Percentiles rank a stretch among this genome's conserved stretches.
Evolutionary conservation across 2,329 filamentous ascomycete genomes (phyloP).

Genomic region (Davidsoniella neocaledoniae): DNA sequence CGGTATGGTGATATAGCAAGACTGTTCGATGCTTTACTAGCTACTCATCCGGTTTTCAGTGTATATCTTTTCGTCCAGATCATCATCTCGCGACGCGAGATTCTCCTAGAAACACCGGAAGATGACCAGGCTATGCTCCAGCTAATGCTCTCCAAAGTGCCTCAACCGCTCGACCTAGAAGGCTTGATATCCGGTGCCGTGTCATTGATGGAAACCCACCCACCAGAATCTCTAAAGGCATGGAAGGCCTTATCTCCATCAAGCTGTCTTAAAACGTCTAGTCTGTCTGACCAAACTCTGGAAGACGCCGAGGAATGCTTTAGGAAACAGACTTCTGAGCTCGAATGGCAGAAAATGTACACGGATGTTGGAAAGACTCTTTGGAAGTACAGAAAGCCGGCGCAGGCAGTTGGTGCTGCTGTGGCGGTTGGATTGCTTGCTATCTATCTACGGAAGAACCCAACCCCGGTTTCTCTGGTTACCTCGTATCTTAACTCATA

Average conservation of each 20-base stretch:
- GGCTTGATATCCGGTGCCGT: slow-evolving; percentile 51
- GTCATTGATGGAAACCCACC: slow-evolving; percentile 44
- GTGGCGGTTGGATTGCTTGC: slow-evolving; percentile 52
- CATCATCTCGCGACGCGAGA: slow-evolving; percentile 59
- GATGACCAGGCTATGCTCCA: slow-evolving; percentile 90
- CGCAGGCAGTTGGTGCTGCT: slow-evolving; percentile 43
- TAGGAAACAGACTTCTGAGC: slow-evolving; percentile 50
- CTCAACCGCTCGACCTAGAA: slow-evolving; percentile 66
- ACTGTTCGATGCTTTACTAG: slow-evolving; percentile 81
- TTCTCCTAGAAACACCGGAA: slow-evolving; percentile 67
- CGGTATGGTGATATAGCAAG: slow-evolving; percentile 76
- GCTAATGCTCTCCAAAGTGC: slow-evolving; percentile 72
- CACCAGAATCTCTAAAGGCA: slow-evolving; percentile 52
- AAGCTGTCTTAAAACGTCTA: slow-evolving; percentile 76
- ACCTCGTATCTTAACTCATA: neutral
- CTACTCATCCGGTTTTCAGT: slow-evolving; percentile 70
- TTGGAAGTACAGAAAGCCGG: slow-evolving; percentile 42
- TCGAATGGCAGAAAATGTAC: slow-evolving; percentile 25
- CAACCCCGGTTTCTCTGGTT: slow-evolving; percentile 14
- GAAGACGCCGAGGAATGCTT: slow-evolving; percentile 54
- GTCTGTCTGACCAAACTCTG: slow-evolving; percentile 34
- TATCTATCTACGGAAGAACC: slow-evolving; percentile 43
- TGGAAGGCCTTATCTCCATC: slow-evolving; percentile 58
- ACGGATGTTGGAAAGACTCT: slow-evolving; percentile 2
- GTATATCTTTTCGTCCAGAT: slow-evolving; percentile 89